A percentile compares a stretch with the other conserved stretches of the same genome.
phyloP scores from a whole-genome alignment of 129 eudicot genomes.

The Chrysanthemum lavandulifolium region DNA sequence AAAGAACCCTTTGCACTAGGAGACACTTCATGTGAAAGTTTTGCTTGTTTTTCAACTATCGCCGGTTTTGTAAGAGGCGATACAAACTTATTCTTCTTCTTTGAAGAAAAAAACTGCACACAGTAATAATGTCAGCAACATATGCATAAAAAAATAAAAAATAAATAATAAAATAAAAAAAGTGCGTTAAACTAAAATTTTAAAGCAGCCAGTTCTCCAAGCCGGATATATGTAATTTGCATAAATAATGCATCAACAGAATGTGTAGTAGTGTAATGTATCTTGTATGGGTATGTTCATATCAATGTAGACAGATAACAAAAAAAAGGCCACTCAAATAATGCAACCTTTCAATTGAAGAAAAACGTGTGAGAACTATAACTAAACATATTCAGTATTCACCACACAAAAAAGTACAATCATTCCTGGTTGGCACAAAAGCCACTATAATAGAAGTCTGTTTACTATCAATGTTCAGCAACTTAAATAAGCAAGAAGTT shows the following conservation, averaged over 20 bases:
- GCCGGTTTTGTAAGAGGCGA: conserved; percentile 55
- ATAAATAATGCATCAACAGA: conserved; percentile 2
- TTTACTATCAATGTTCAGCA: neutral
- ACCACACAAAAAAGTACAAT: neutral
- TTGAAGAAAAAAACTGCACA: conserved; percentile 75
- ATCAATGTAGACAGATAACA: too few species aligned
- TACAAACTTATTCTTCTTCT: conserved; percentile 59
- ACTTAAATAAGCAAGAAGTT: neutral
- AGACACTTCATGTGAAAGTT: conserved; percentile 48
- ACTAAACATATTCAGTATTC: too few species aligned
- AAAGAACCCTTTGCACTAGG: conserved; percentile 86
- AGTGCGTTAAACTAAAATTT: neutral
- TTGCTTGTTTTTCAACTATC: conserved; percentile 50
- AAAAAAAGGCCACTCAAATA: too few species aligned
- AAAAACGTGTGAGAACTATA: neutral
- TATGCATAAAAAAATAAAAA: neutral
- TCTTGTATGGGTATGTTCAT: conserved; percentile 3
- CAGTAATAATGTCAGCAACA: conserved; percentile 20
- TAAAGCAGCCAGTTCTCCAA: neutral
- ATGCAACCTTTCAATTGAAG: too few species aligned
- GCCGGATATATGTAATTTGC: neutral
- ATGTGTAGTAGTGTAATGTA: conserved; percentile 1
- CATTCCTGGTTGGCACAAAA: neutral
- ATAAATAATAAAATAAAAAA: neutral
- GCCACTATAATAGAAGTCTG: neutral